Conservation (phyloP, 2,329 filamentous ascomycete species). For the Venturia oleaginea region DNA sequence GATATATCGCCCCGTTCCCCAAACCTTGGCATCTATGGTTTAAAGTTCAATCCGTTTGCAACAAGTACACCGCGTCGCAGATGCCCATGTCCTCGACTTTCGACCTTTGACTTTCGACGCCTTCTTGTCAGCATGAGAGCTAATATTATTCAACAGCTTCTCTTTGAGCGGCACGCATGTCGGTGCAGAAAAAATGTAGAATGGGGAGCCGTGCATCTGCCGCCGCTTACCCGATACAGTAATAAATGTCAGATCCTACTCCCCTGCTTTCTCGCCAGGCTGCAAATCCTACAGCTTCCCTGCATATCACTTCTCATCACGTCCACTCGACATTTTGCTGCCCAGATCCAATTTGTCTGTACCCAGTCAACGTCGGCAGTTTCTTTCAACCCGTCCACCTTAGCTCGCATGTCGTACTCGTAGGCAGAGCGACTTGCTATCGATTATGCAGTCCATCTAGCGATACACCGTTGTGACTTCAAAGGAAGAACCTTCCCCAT, state of each 20-base stretch:
- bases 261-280: neutral
- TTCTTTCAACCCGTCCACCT: neutral
- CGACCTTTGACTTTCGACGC: too few relatives aligned
- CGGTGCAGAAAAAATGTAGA: neutral
- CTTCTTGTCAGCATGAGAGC: too few relatives aligned
- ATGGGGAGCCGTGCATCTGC: slow-evolving; percentile 2
- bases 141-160: neutral
- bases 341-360: neutral
- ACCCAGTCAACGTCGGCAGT: neutral
- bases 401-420: neutral
- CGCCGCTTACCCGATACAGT: neutral
- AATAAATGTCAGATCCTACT: neutral
- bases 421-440: neutral
- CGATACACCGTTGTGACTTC: neutral
- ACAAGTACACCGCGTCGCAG: neutral
- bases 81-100: neutral
- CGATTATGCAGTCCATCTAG: neutral
- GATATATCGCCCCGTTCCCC: neutral
- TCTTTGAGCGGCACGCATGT: neutral
- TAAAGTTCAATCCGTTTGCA: neutral
- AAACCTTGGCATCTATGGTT: neutral
- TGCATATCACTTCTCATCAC: slow-evolving; percentile 1
- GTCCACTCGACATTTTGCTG: neutral
- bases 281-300: neutral
- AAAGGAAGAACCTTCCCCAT: neutral